Base-by-base conservation (phyloP, 75 land plant genomes). In the Sequoiadendron giganteum region DNA sequence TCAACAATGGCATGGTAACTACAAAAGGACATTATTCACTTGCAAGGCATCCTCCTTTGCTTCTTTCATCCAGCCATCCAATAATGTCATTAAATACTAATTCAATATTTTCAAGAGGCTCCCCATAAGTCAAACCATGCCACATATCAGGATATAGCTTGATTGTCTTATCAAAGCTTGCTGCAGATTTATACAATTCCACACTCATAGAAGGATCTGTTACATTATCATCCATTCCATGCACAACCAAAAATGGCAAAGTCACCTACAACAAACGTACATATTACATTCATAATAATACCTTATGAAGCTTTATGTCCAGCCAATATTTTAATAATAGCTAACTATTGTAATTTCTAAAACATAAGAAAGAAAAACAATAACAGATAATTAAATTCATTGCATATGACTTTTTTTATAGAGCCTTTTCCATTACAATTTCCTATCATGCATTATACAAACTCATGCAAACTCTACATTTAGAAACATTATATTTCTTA, bases 131-230 rank as follows among this genome's bases (percentile, higher is more conserved):
- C 61, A 93, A 86, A 10, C 93, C 93, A 75, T 93, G 93, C 93
- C 93, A 93, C 93, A 93, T 91, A 10, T 90, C 93, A n/a, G 93
- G 93, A 84, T 93, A 93, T 42, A 91, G 75, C 86, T 89, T 93
- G 21, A 93, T 40, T 55, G 92, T 86, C 83, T 93, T 93, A 89
- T 93, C 93, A 32, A 86, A 91, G 88, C 93, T 93, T 82, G 76
- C 42, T 85, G 93, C 89, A 5, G 84, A 82, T 54, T 86, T 11
- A 78, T 73, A 91, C 14, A 93, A 90, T 36, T 85, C 91, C 49
- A 82, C 58, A 85, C 93, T 91, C 5, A 91, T 82, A 0, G 76
- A 88, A 2, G 93, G 93, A 83, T 93, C 93, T 10, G 91, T 91
- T 49, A 93, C 93, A 19, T 14, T 47, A 80, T 93, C 93, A 2